phyloP scores from a whole-genome alignment of 202 grass and related monocot genomes.

The Elaeis oleifera region DNA sequence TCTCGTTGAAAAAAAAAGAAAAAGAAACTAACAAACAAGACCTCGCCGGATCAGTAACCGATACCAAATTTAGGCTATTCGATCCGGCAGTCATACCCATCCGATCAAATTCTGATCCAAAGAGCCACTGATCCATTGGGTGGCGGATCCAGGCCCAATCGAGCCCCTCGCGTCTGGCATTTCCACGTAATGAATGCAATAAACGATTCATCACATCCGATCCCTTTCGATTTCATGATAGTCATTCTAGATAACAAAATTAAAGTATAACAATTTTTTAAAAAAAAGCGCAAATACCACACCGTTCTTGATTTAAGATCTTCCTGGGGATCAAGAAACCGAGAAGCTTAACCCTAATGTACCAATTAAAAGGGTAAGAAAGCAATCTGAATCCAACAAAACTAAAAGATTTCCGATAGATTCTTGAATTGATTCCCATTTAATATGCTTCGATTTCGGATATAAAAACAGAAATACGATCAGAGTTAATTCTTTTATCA shows the following conservation, averaged over 20 bases:
- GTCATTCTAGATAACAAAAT: not conserved
- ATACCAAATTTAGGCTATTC: slow-evolving; percentile 15
- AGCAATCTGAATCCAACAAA: slow-evolving; percentile 2
- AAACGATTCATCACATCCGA: not conserved
- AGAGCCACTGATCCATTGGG: slow-evolving; percentile 8
- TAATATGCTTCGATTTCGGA: not conserved
- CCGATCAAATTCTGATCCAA: slow-evolving; percentile 14
- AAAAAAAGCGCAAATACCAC: slow-evolving; percentile 12
- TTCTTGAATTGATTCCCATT: not conserved
- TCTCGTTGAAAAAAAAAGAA: too few relatives aligned
- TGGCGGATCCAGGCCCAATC: not conserved
- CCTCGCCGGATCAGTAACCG: slow-evolving; percentile 10
- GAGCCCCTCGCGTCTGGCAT: not conserved
- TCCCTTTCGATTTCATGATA: not conserved
- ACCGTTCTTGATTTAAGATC: slow-evolving; percentile 7
- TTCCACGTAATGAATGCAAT: slow-evolving; percentile 12
- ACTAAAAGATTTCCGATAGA: slow-evolving; percentile 1
- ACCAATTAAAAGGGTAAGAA: not conserved
- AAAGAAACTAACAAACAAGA: not conserved
- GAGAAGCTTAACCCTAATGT: slow-evolving; percentile 1
- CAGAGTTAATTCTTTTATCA: too few relatives aligned
- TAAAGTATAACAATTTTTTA: not conserved
- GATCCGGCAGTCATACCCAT: not conserved
- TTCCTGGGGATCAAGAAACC: slow-evolving; percentile 5
- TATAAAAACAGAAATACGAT: not conserved